Evolutionary conservation across 768 basidiomycete species (phyloP), one percentile per base, ranked within the genome.

Genomic region (Leccinum subtestaceum): DNA sequence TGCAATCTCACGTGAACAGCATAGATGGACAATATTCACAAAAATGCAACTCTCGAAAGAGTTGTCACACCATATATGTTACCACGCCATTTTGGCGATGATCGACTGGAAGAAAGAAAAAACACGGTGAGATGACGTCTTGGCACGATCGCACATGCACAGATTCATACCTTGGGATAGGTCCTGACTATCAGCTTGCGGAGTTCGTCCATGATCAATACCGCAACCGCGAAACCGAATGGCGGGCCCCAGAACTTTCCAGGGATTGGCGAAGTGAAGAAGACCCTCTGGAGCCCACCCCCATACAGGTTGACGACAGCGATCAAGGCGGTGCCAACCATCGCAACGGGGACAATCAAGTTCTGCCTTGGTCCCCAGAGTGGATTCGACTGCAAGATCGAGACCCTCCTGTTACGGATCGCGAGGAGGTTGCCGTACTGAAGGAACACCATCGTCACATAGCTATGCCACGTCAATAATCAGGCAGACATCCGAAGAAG

Each of bases 201-300:
- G 1, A 74, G 57, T 60, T 82, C 81, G 53, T 82, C 80, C 48
- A 80, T 62, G 5, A 65, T 65, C 55, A 82, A 61, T 5, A 82
- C 68, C 1, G 65, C 78, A 12, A 76, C 47, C 2, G 77, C 81
- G 38, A 81, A 79, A 2, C 67, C 72, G 55, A 81, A 77, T 2
- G 81, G 80, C 29, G 79, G 69, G 13, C 78, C 72, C 81, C 81
- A 82, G 66, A 80, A 82, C 75, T 76, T 78, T 2, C 71, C 65
- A 2, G 77, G 80, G 27, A 81, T 80, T 6, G 77, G 76, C 2
- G 75, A 65, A 4, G 80, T 82, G 2, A 32, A 36, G 53, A 82
- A 82, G 25, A 81, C 77, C 0, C 47, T 25, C 54, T 80, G 77
- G n/a, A 82, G 61, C 2, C 79, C 79, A 6, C 66, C 71, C 1